Conservation (phyloP, 257 asterid genomes). For the Leonotis leonurus region DNA sequence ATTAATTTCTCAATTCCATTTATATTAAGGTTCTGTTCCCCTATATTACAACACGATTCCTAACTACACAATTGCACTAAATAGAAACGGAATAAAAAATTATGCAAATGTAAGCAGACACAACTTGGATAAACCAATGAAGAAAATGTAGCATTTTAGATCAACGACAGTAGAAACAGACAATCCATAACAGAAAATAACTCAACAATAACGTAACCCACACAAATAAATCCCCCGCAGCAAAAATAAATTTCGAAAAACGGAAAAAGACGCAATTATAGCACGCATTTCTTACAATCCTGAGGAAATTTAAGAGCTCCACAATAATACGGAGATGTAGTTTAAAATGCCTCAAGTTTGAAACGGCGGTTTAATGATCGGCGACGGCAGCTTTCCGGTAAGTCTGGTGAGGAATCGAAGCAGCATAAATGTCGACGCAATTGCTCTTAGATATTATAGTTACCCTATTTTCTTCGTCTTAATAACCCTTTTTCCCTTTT, state of each 20-base stretch:
- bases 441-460: not conserved
- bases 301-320: not conserved
- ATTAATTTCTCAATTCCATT: not conserved
- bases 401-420: conserved; percentile 5
- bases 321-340: not conserved
- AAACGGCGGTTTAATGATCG: conserved; percentile 3
- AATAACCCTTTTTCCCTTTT: not conserved
- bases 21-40: conserved; percentile 1
- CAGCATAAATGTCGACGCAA: not conserved
- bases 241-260: not conserved
- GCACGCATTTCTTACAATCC: not conserved
- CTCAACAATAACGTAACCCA: not conserved
- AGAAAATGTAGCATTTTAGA: not conserved
- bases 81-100: not conserved
- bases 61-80: not conserved
- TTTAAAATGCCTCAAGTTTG: conserved; percentile 11
- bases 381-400: conserved; percentile 1
- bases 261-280: not conserved
- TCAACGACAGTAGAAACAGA: not conserved
- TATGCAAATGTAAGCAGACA: not conserved
- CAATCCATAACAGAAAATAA: not conserved
- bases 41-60: no score
- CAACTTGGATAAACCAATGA: not conserved
- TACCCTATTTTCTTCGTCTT: conserved; percentile 11
- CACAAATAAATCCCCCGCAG: not conserved